These are phyloP conservation scores for Phaeosphaeriaceae sp. DNA, from an alignment of 2,329 filamentous ascomycete genomes.

Conservation along the genomic window DNA sequence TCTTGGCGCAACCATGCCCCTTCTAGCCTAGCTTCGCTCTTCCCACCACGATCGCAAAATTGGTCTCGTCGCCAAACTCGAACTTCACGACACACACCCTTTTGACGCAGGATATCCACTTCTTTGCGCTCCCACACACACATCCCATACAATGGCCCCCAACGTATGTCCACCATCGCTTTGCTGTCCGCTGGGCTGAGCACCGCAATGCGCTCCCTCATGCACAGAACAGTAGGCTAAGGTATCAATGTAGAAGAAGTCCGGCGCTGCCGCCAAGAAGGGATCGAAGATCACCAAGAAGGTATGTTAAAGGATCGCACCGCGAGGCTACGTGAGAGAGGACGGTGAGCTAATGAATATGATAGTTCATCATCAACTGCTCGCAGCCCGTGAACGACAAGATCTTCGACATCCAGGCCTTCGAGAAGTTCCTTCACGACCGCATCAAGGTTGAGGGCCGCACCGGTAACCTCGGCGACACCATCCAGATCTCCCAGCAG, in stretches of 20 bases:
- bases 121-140: constrained; percentile 73
- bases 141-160: constrained; percentile 78
- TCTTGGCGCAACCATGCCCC: constrained; percentile 7
- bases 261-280: constrained; percentile 56
- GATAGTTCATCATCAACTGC: constrained; percentile 98
- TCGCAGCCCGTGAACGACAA: constrained; percentile 98
- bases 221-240: constrained; percentile 92
- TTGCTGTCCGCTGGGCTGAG: constrained; percentile 79
- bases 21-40: constrained; percentile 10
- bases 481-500: constrained; percentile 85
- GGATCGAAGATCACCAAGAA: constrained; percentile 83
- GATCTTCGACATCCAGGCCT: constrained; percentile 99
- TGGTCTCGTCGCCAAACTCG: constrained; percentile 9
- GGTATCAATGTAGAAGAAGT: constrained; percentile 66
- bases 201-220: constrained; percentile 20
- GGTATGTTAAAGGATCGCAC: constrained; percentile 57
- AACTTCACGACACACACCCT: constrained; percentile 18
- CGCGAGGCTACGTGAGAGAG: constrained; percentile 5
- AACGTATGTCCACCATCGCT: constrained; percentile 92
- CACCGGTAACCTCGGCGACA: constrained; percentile 96
- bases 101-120: constrained; percentile 83
- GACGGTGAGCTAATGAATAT: background rate
- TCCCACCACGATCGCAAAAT: constrained; percentile 30
- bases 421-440: constrained; percentile 99
- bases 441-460: constrained; percentile 99